Base-by-base conservation (phyloP, 1,284 basidiomycete genomes). In the Trametes hirsuta region DNA sequence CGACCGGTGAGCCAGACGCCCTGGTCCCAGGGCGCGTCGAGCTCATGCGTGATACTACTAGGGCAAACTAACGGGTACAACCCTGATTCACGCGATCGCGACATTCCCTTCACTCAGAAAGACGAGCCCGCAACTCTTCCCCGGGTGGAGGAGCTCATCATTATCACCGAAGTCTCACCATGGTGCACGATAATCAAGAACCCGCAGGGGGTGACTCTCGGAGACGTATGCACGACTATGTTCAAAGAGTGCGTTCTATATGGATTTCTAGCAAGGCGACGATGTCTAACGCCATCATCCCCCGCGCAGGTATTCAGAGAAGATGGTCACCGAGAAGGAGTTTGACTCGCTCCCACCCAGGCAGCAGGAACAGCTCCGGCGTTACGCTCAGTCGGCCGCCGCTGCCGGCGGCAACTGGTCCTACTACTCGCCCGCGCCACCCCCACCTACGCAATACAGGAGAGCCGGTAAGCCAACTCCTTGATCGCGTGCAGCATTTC, bases 121-220 rank as follows among this genome's bases (percentile, higher is more conserved):
- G 86, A 90, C 67, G 86, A 93, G 70, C 89, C 90, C 0, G 91
- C 91, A 22, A 92, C 90, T 1, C 76, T 92, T 25, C 91, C 91
- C 1, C 85, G 91, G 46, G 86, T 92, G n/a, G 76, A 78, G 24
- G 84, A 90, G 65, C 75, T 93, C 60, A 84, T 89, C 64, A 79
- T 93, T 63, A 87, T 93, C 71, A 86, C 85, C n/a, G 81, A 85
- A 48, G 74, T 80, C 42, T 86, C 84, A 48, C 91, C 91, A 2
- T 93, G 91, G 91, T 91, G 90, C 71, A 91, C 90, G 10, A 84
- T 86, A 59, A 80, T 93, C 47, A 84, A 79, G 70, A 92, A 90
- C 68, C 84, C 87, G 10, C 72, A 76, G 1, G 91, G 91, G 0
- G 90, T 93, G 10, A 91, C 88, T 1, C 78, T 90, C 60, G 80